Percentiles rank a stretch among this genome's conserved stretches.
Conservation (phyloP, 1,139 yeast genomes). For the Yamadazyma epiphylla region DNA sequence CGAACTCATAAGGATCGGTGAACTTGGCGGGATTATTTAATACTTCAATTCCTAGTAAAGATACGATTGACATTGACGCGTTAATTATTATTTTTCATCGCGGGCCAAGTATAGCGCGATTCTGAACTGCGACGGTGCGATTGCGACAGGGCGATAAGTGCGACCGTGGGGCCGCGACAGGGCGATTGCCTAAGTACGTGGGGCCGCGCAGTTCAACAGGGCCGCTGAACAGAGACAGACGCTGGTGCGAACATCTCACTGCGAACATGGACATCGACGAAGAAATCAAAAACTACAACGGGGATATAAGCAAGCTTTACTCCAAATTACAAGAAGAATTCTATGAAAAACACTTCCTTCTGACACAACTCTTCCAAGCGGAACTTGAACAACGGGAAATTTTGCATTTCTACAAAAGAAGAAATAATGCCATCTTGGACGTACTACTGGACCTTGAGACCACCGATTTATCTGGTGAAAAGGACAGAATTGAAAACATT, state of each 20-base stretch:
- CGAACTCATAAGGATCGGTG: constrained; percentile 91
- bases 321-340: constrained; percentile 11
- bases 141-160: not conserved
- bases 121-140: not conserved
- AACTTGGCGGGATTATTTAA: constrained; percentile 94
- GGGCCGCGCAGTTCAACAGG: no score
- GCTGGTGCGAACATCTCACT: no score
- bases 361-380: constrained; percentile 20
- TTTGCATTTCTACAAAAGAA: constrained; percentile 30
- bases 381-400: constrained; percentile 36
- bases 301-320: constrained; percentile 12
- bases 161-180: not conserved
- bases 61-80: constrained; percentile 82
- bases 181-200: not conserved
- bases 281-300: constrained; percentile 8
- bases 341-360: constrained; percentile 8
- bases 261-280: constrained; percentile 10
- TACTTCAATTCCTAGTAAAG: constrained; percentile 86
- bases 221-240: no score
- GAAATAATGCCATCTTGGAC: constrained; percentile 37
- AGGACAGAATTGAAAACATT: constrained; percentile 20
- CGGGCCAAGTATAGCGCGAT: no score
- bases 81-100: no score
- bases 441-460: constrained; percentile 21
- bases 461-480: constrained; percentile 9